Percentiles rank a stretch among this genome's conserved stretches.
Conservation (phyloP, 208 protist genomes). For the Acanthamoeba pearcei region DNA sequence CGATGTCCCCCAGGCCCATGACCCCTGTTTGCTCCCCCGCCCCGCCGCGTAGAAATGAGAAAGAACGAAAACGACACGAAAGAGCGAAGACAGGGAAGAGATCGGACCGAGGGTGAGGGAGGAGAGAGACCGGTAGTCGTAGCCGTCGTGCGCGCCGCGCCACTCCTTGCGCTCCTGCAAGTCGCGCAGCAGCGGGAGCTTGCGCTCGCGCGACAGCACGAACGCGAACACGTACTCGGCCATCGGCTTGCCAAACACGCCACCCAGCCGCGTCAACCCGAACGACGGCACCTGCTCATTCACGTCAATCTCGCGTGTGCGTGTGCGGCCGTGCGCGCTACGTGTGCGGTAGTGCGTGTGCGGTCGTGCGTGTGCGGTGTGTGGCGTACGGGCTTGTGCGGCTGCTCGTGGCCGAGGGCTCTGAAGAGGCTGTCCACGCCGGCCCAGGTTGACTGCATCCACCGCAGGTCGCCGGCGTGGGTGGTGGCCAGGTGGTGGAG, state of each 20-base stretch:
- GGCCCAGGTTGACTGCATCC: slow-evolving; percentile 68
- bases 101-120: neutral
- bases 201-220: slow-evolving; percentile 44
- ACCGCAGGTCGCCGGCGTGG: neutral
- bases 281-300: slow-evolving; percentile 2
- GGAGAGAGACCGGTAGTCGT: slow-evolving; percentile 55
- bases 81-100: neutral
- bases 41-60: neutral
- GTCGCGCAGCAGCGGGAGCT: slow-evolving; percentile 7
- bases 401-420: neutral
- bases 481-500: neutral
- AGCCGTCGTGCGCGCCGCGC: slow-evolving; percentile 36
- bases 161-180: slow-evolving; percentile 23
- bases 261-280: slow-evolving; percentile 45
- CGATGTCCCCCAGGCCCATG: slow-evolving; percentile 69
- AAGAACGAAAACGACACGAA: neutral
- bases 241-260: slow-evolving; percentile 62
- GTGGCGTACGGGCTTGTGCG: neutral
- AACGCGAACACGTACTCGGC: slow-evolving; percentile 64
- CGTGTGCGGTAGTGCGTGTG: neutral
- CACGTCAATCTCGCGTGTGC: neutral
- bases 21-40: neutral
- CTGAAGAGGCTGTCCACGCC: slow-evolving; percentile 66
- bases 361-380: neutral
- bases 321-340: neutral